These are phyloP conservation scores for Salix suchowensis DNA, from an alignment of 345 rosid species.

Conservation along the genomic window DNA sequence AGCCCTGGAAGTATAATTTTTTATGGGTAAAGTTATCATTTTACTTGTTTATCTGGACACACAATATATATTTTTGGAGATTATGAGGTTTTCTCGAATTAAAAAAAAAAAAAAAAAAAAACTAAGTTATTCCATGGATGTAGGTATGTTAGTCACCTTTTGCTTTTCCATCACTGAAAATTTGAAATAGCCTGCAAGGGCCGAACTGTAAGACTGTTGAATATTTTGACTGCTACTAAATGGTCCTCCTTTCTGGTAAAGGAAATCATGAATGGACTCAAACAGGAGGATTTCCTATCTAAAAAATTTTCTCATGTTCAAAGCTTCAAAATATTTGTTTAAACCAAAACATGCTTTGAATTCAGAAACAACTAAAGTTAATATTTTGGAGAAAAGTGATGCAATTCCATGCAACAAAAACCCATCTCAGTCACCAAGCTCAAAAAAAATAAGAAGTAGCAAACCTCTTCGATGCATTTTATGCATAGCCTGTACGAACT, in stretches of 20 bases:
- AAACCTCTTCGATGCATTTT: not conserved
- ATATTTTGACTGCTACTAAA: not conserved
- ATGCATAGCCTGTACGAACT: not conserved
- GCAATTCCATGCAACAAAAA: not conserved
- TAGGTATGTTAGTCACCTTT: no score
- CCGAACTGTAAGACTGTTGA: not conserved
- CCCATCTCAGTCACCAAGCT: not conserved
- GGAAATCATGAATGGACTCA: not conserved
- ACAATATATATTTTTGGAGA: no score
- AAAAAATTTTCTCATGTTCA: not conserved
- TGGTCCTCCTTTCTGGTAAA: not conserved
- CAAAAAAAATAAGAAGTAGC: not conserved
- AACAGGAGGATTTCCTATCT: not conserved
- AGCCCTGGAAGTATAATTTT: no score
- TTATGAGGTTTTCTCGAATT: no score
- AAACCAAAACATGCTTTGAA: not conserved
- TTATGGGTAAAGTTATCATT: no score
- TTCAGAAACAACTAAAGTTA: not conserved
- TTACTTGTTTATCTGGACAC: rapidly evolving
- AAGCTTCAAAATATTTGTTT: not conserved
- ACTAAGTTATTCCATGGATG: no score
- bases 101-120: no score
- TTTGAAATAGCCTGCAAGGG: no score
- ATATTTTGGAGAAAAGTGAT: no score
- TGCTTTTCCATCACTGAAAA: no score